A percentile compares a stretch with the other conserved stretches of the same genome.
These are phyloP conservation scores for Barnettozyma sucrosica DNA, from an alignment of 805 yeast genomes.

Conservation along the genomic window DNA sequence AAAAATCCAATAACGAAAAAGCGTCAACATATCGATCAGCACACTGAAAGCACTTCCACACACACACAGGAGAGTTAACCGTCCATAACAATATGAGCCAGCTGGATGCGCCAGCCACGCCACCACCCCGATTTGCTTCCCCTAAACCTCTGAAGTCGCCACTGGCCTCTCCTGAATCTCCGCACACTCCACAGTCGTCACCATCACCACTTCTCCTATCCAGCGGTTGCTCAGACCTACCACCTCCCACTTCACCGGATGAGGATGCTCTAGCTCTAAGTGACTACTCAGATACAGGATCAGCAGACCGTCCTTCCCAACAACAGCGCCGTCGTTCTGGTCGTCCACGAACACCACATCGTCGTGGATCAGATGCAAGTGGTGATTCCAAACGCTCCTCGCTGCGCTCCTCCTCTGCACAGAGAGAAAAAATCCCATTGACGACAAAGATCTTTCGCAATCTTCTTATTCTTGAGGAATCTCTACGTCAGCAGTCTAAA, in stretches of 20 bases:
- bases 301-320: slow-evolving; percentile 14
- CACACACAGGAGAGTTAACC: not conserved
- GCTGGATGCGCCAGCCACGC: not conserved
- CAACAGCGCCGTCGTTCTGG: slow-evolving; percentile 4
- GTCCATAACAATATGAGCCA: not conserved
- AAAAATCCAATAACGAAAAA: not conserved
- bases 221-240: slow-evolving; percentile 15
- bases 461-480: slow-evolving; percentile 77
- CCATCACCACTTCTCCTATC: slow-evolving; percentile 24
- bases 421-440: slow-evolving; percentile 32
- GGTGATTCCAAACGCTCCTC: slow-evolving; percentile 21
- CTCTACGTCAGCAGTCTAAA: slow-evolving; percentile 73
- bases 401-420: slow-evolving; percentile 20
- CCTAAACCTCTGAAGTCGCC: not conserved
- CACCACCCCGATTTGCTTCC: not conserved
- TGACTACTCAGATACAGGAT: slow-evolving; percentile 28
- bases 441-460: slow-evolving; percentile 77
- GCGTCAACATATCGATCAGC: too few relatives aligned
- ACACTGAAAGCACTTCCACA: not conserved
- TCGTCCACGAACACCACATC: slow-evolving; percentile 6
- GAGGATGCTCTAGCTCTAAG: slow-evolving; percentile 25
- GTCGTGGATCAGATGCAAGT: slow-evolving; percentile 25
- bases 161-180: not conserved
- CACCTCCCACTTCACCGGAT: slow-evolving; percentile 25
- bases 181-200: slow-evolving; percentile 1